These are phyloP conservation scores for Auxenochlorella pyrenoidosa DNA, from an alignment of 139 green algal species.

Conservation along the genomic window DNA sequence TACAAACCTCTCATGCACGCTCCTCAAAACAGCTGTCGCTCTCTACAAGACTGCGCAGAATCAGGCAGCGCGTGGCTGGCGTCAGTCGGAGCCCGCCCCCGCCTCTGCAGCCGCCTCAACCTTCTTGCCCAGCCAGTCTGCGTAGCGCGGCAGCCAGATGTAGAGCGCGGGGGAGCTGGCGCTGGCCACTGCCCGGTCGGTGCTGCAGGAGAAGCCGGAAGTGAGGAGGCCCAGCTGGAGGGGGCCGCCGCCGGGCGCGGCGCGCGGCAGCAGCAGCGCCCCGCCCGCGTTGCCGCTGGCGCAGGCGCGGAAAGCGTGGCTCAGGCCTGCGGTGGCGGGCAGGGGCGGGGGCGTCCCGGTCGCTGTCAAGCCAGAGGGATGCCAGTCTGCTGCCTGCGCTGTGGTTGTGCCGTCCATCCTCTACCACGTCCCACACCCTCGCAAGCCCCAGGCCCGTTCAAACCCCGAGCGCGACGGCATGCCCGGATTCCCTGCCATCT, in stretches of 20 bases:
- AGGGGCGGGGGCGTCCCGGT: background rate
- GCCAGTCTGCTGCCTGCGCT: background rate
- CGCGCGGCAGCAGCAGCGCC: background rate
- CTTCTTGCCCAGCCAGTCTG: constrained; percentile 3
- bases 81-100: too few relatives aligned
- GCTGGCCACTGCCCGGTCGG: background rate
- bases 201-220: constrained; percentile 18
- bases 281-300: constrained; percentile 8
- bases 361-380: too few relatives aligned
- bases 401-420: background rate
- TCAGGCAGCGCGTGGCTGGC: too few relatives aligned
- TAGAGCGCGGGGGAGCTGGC: constrained; percentile 15
- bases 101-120: background rate
- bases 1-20: too few relatives aligned
- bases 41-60: too few relatives aligned
- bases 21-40: too few relatives aligned
- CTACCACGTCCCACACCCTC: too few relatives aligned
- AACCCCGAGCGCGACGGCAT: too few relatives aligned
- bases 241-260: background rate
- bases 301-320: constrained; percentile 15
- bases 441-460: too few relatives aligned
- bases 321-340: background rate
- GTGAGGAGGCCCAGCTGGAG: constrained; percentile 17
- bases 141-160: constrained; percentile 14
- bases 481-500: background rate